Conservation (phyloP, 2,329 filamentous ascomycete species). For the Calonectria montana region DNA sequence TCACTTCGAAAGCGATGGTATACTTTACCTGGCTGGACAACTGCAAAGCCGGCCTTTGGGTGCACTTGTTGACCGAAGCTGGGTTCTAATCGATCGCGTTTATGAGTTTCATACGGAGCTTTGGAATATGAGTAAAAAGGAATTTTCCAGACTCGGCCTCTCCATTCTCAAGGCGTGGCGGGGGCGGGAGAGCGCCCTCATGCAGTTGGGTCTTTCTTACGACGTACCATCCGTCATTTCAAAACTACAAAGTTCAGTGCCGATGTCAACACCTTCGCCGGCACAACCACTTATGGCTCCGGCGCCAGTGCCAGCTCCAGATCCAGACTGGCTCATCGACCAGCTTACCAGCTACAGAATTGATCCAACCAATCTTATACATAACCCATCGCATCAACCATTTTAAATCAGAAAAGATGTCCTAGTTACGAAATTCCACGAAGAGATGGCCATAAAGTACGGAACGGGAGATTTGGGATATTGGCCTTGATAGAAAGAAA, state of each 20-base stretch:
- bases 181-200: slow-evolving; percentile 6
- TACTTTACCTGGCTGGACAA: slow-evolving; percentile 18
- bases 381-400: not conserved
- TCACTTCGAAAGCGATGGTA: slow-evolving; percentile 20
- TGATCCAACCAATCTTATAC: not conserved
- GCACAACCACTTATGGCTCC: not conserved
- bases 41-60: slow-evolving; percentile 13
- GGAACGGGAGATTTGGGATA: not conserved
- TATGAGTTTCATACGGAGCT: slow-evolving; percentile 17
- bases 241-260: not conserved
- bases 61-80: slow-evolving; percentile 12
- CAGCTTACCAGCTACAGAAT: slow-evolving; percentile 5
- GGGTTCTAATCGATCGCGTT: slow-evolving; percentile 13
- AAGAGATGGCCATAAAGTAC: not conserved
- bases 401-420: not conserved
- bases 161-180: slow-evolving; percentile 18
- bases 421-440: not conserved
- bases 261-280: slow-evolving; percentile 10
- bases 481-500: not conserved
- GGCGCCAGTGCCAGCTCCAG: not conserved
- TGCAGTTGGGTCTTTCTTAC: not conserved
- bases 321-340: slow-evolving; percentile 12
- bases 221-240: not conserved
- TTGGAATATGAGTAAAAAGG: slow-evolving; percentile 15
- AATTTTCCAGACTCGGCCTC: not conserved